These are phyloP conservation scores for Umbilicus rupestris DNA, from an alignment of 164 flowering plant species.

Conservation along the genomic window DNA sequence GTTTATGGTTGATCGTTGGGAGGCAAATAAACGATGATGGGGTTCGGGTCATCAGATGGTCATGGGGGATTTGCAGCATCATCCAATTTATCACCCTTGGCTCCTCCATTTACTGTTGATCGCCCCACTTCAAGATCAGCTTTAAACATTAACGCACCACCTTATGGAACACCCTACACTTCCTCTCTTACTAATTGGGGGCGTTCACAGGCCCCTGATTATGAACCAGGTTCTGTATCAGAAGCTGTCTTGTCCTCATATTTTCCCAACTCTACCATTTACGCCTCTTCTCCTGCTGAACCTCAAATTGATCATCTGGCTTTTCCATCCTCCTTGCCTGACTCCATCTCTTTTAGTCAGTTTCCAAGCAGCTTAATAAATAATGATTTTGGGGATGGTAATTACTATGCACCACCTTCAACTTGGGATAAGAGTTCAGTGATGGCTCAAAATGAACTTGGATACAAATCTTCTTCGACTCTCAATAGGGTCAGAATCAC, in stretches of 20 bases:
- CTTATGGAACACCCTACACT: slow-evolving; percentile 17
- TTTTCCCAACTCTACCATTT: slow-evolving; percentile 9
- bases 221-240: slow-evolving; percentile 5
- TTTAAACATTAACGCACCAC: slow-evolving; percentile 12
- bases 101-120: slow-evolving; percentile 46
- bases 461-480: slow-evolving; percentile 16
- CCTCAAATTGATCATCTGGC: background rate
- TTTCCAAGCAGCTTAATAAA: background rate
- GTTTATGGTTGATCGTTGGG: slow-evolving; percentile 6
- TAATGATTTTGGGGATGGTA: slow-evolving; percentile 23
- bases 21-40: slow-evolving; percentile 20
- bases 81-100: slow-evolving; percentile 39
- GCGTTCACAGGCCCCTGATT: slow-evolving; percentile 7
- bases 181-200: slow-evolving; percentile 16
- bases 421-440: slow-evolving; percentile 8
- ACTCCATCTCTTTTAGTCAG: background rate
- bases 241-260: slow-evolving; percentile 11
- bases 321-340: slow-evolving; percentile 10
- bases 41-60: slow-evolving; percentile 24
- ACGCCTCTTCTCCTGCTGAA: slow-evolving; percentile 4
- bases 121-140: slow-evolving; percentile 12
- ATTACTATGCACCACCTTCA: slow-evolving; percentile 17
- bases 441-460: slow-evolving; percentile 15
- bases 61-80: slow-evolving; percentile 27
- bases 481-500: slow-evolving; percentile 12